Conservation (phyloP, 1,284 basidiomycete genomes). For the Xerocomus minutiporus region DNA sequence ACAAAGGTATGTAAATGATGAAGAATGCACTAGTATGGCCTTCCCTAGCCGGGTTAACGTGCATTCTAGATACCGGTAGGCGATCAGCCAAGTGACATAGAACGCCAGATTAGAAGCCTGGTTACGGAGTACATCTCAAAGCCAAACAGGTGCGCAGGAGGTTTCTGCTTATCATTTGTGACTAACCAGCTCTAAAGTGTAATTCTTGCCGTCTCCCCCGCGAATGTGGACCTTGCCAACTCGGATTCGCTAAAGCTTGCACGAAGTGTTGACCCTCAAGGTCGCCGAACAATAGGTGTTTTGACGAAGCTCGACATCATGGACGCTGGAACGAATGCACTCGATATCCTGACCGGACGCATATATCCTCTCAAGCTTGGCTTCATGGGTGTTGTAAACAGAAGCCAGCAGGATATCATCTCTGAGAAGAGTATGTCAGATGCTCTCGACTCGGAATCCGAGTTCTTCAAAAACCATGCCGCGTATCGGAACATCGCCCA, state of each 20-base stretch:
- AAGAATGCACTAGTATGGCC: neutral
- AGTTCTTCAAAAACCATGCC: conserved; percentile 89
- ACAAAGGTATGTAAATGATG: conserved; percentile 68
- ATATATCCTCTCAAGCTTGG: conserved; percentile 97
- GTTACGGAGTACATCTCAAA: conserved; percentile 95
- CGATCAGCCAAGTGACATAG: conserved; percentile 92
- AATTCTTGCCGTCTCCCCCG: conserved; percentile 93
- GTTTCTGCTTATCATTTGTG: neutral
- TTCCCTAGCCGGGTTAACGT: conserved; percentile 1
- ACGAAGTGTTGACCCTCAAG: conserved; percentile 91
- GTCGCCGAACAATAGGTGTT: conserved; percentile 92
- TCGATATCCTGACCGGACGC: conserved; percentile 93
- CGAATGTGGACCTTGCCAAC: conserved; percentile 98
- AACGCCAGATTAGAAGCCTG: conserved; percentile 91
- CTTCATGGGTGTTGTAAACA: conserved; percentile 96
- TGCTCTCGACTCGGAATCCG: conserved; percentile 80
- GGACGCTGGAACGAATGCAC: conserved; percentile 97
- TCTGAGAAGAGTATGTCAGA: conserved; percentile 82
- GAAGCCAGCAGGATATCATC: conserved; percentile 97
- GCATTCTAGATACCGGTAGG: conserved; percentile 75
- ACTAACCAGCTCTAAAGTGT: conserved; percentile 52
- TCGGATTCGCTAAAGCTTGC: conserved; percentile 97
- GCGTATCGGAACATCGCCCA: conserved; percentile 96
- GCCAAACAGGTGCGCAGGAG: conserved; percentile 76
- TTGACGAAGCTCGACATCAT: conserved; percentile 97